These are phyloP conservation scores for Clitopilus hobsonii DNA, from an alignment of 768 basidiomycete species.

Conservation along the genomic window DNA sequence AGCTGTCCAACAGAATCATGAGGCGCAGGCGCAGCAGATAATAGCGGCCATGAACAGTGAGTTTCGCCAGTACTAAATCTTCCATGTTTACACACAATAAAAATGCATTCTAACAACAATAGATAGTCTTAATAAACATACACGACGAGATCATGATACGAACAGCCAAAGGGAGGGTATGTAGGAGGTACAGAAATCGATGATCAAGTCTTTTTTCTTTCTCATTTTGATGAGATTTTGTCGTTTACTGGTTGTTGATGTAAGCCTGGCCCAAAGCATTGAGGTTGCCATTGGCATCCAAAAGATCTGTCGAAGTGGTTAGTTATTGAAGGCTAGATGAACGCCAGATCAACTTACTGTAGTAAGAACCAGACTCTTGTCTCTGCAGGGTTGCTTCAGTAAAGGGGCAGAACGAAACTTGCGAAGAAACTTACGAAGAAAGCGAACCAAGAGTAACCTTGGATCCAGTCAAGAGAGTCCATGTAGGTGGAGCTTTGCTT, in stretches of 20 bases:
- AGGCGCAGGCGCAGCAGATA: background rate
- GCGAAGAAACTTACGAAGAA: slow-evolving; percentile 19
- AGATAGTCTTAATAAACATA: background rate
- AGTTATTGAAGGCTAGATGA: background rate
- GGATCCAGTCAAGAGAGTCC: slow-evolving; percentile 36
- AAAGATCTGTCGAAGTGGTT: slow-evolving; percentile 6
- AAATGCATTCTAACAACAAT: background rate
- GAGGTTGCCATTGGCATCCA: slow-evolving; percentile 16
- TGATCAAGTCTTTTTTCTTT: background rate
- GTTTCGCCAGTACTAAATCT: background rate
- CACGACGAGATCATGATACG: background rate
- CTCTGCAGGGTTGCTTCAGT: slow-evolving; percentile 13
- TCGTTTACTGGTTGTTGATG: slow-evolving; percentile 7
- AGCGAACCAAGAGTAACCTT: slow-evolving; percentile 50
- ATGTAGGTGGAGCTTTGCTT: slow-evolving; percentile 36
- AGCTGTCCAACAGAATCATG: background rate
- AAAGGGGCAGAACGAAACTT: no score
- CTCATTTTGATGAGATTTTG: background rate
- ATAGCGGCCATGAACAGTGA: background rate
- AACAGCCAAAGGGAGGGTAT: background rate
- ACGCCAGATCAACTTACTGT: slow-evolving; percentile 10
- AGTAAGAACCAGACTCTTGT: slow-evolving; percentile 14
- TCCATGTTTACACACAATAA: background rate
- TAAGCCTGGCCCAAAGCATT: slow-evolving; percentile 16
- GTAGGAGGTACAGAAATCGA: background rate